Percentiles rank a stretch among this genome's conserved stretches.
Conservation (phyloP, 164 flowering plant genomes). For the Umbellularia californica region DNA sequence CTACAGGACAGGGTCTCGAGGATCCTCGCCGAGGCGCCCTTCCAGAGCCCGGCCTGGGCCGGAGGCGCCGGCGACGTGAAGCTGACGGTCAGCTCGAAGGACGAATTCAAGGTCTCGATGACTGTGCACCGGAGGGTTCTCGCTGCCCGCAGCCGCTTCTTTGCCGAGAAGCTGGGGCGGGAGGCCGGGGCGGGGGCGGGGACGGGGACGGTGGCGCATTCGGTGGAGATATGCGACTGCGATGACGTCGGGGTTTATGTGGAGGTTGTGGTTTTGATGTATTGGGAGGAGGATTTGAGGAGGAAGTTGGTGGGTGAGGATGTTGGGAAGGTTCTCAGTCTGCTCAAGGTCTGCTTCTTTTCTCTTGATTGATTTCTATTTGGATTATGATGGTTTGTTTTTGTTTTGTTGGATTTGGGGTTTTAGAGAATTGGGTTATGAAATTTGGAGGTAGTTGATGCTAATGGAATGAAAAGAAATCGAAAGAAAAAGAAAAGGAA, state of each 20-base stretch:
- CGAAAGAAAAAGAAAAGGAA: too few species aligned
- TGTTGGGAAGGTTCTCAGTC: conserved; percentile 54
- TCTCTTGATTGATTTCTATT: neutral
- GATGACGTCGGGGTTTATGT: conserved; percentile 88
- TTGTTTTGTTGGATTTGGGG: neutral
- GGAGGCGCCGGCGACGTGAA: conserved; percentile 58
- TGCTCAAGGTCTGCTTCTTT: conserved; percentile 57
- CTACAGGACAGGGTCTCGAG: conserved; percentile 39
- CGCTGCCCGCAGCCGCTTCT: conserved; percentile 58
- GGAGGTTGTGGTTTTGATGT: conserved; percentile 80
- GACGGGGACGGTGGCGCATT: conserved; percentile 28
- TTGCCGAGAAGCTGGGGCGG: conserved; percentile 55
- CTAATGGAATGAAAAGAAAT: too few species aligned
- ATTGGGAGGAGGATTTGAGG: conserved; percentile 64
- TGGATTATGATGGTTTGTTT: neutral
- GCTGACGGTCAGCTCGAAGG: conserved; percentile 55
- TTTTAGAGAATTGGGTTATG: neutral
- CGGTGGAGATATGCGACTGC: conserved; percentile 84
- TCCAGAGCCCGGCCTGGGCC: conserved; percentile 19
- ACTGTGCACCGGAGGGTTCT: conserved; percentile 71
- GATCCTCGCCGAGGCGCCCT: conserved; percentile 47
- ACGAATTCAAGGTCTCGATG: conserved; percentile 56
- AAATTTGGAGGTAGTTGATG: too few species aligned
- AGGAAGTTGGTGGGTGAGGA: conserved; percentile 58
- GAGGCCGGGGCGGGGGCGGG: conserved; percentile 11